These are phyloP conservation scores for Suillus weaverae DNA, from an alignment of 768 basidiomycete genomes.

Conservation along the genomic window DNA sequence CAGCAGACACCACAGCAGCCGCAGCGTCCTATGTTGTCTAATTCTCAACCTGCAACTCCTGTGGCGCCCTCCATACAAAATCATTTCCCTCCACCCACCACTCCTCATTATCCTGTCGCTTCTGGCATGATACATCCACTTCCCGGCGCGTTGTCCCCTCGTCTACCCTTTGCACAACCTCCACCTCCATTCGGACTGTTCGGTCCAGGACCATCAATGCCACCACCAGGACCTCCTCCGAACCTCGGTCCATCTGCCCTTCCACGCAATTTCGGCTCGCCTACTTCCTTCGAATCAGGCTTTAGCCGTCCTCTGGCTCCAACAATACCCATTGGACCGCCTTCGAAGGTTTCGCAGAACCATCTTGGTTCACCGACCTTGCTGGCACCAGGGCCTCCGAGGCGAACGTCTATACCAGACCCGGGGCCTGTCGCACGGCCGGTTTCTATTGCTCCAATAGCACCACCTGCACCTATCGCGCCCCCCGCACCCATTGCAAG, in stretches of 20 bases:
- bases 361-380: conserved; percentile 37
- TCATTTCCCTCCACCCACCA: conserved; percentile 45
- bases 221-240: conserved; percentile 41
- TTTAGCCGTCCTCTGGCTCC: conserved; percentile 44
- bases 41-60: conserved; percentile 51
- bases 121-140: conserved; percentile 45
- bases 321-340: conserved; percentile 57
- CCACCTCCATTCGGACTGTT: conserved; percentile 47
- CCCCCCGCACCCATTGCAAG: conserved; percentile 67
- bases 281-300: conserved; percentile 53
- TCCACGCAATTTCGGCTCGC: conserved; percentile 51
- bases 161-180: conserved; percentile 49
- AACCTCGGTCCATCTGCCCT: conserved; percentile 56
- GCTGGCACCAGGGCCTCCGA: conserved; percentile 48
- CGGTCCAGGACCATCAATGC: conserved; percentile 44
- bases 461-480: conserved; percentile 70
- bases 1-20: conserved; percentile 39
- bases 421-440: conserved; percentile 57
- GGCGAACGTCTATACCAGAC: conserved; percentile 45
- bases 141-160: conserved; percentile 48
- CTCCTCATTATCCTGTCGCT: conserved; percentile 49
- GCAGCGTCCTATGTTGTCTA: conserved; percentile 34
- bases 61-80: conserved; percentile 23
- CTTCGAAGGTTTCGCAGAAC: conserved; percentile 39
- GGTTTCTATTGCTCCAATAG: conserved; percentile 39